phyloP scores from a whole-genome alignment of 2,329 filamentous ascomycete genomes.

The Aureobasidium vineae region DNA sequence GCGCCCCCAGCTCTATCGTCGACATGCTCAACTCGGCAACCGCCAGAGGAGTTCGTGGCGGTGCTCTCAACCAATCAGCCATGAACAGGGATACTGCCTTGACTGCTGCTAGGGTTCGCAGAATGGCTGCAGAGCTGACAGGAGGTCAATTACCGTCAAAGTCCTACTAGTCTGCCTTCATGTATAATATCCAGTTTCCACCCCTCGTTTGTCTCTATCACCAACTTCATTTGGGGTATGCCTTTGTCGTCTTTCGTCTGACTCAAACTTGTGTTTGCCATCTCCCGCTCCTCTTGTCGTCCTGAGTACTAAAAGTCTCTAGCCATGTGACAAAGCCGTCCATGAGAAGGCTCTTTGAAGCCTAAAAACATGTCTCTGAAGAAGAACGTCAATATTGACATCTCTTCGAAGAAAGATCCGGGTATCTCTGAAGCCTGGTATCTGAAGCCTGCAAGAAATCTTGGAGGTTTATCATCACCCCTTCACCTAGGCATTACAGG shows the following conservation, averaged over 20 bases:
- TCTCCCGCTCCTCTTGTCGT: neutral
- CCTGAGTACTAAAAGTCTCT: neutral
- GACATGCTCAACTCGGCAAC: constrained; percentile 47
- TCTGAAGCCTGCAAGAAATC: neutral
- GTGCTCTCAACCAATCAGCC: constrained; percentile 36
- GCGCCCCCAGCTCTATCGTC: constrained; percentile 49
- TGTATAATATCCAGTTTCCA: constrained; percentile 20
- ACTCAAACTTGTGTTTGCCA: neutral
- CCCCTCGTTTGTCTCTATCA: neutral
- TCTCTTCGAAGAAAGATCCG: neutral
- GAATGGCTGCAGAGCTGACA: constrained; percentile 65
- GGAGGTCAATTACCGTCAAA: constrained; percentile 57
- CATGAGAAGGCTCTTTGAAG: too few species aligned
- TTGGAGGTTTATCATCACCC: neutral
- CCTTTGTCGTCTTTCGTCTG: neutral
- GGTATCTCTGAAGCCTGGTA: neutral
- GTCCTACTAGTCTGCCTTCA: constrained; percentile 12
- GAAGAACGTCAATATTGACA: neutral
- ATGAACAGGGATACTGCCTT: constrained; percentile 1
- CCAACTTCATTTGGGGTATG: neutral
- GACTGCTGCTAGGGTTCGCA: constrained; percentile 58
- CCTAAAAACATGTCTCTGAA: too few species aligned
- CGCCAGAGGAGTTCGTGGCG: constrained; percentile 30
- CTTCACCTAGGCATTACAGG: neutral
- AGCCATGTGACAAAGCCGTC: neutral